Base-by-base conservation (phyloP, 495 filamentous ascomycete species). In the Lichina pygmaea region DNA sequence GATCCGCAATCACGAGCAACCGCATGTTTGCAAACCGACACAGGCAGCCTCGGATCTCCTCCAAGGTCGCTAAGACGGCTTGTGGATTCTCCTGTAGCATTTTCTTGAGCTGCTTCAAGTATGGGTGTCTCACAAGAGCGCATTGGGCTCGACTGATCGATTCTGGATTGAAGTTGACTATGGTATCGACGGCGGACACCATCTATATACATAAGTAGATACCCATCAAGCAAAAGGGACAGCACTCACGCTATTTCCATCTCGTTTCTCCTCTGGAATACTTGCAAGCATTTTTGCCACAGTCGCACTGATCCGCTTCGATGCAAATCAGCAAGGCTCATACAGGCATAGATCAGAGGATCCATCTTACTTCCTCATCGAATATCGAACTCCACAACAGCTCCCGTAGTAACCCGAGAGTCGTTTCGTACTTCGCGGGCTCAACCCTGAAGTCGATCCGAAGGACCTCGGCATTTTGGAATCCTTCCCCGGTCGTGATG, bases 241-340 rank as follows among this genome's bases (percentile, higher is more conserved):
- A 58, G 34, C 63, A 58, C 62, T 42, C 46, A 75, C 72, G 47
- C 69, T 67, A 48, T 80, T 74, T 30, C 91, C 89, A 49, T 74
- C 79, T 15, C 89, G 76, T 68, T 95, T 99, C 46, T 78, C 67
- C 49, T 95, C 85, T 3, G 89, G 89, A 31, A 99, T 77, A 54
- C 94, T 89, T 8, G 86, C 83, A 7, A 93, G 70, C 30, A 93
- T 75, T 57, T 91, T 81, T 15, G 73, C 70, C n/a, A 86, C 70
- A n/a, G 78, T 79, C 0, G 86, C 77, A 48, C 74, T 75, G 46
- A 99, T 66, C 51, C 91, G 71, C 52, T 72, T 15, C 8, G 38
- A n/a, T 1, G 6, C 24, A 4, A 24, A 24, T 24, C 24, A 24
- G 24, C 24, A 24, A 24, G 24, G 24, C 24, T 4, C 24, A 24